Base-by-base conservation (phyloP, 2,329 filamentous ascomycete species). In the Aspergillus amoenus region DNA sequence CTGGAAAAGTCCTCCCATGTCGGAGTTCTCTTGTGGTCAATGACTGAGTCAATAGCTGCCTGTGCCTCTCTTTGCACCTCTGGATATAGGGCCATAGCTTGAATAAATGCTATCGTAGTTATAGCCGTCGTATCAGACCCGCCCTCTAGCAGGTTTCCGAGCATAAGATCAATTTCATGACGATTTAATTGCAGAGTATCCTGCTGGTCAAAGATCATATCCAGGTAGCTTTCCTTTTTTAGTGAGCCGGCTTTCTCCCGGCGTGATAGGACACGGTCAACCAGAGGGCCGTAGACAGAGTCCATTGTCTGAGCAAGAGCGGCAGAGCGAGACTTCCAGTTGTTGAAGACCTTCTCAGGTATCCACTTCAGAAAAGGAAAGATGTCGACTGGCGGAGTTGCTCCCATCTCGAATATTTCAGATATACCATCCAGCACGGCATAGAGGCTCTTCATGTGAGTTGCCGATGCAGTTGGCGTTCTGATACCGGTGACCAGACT, bases 311-410 rank as follows among this genome's bases (percentile, higher is more conserved):
- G 59, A 12, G 65, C 66, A 0, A 79, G 75, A 12, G 68, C 58
- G 8, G 65, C 66, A 0, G 76, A 71, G 4, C 76, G 70, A 13
- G 64, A 65, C 5, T 68, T 65, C 69, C 75, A 81, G 54, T 76
- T 75, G 1, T 71, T 70, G 45, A 78, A 73, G 2, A 79, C 40
- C 0, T 52, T 52, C 54, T 81, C 68, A 0, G 80, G 80, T 9
- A 82, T 60, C 4, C 62, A 71, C 40, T 79, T 74, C 9, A 82
- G 63, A 24, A 76, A 68, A 0, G 80, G 77, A 52, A 78, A 79
- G 39, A 78, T 70, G 51, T 82, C 80, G 1, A 82, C 76, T 0
- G 80, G 80, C 0, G 80, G 80, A 0, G 78, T 82, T 12, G 74
- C 76, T 1, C 79, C 80, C 0, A 74, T 70, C 61, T 81, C 80